These are phyloP conservation scores for Chytridium lagenaria DNA, from an alignment of 371 early-diverging fungal genomes.

Conservation along the genomic window DNA sequence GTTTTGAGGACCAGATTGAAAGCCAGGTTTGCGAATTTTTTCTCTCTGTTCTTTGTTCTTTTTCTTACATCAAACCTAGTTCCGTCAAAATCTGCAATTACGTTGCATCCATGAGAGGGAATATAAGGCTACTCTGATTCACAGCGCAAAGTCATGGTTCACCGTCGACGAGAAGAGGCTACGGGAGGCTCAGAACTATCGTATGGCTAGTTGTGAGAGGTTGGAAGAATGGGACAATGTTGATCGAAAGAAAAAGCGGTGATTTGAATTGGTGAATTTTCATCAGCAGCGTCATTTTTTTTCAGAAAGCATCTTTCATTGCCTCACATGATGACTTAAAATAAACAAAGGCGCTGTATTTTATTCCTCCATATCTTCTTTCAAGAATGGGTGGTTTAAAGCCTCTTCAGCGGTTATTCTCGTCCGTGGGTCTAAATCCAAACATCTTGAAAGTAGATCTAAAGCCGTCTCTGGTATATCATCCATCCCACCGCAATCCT, in stretches of 20 bases:
- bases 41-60: conserved; percentile 10
- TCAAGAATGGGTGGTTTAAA: not conserved
- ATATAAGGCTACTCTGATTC: conserved; percentile 45
- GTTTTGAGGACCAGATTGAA: conserved; percentile 59
- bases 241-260: not conserved
- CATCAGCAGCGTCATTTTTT: too few species aligned
- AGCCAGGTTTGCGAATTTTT: conserved; percentile 40
- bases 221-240: conserved; percentile 42
- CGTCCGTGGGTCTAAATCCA: not conserved
- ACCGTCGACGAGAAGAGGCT: conserved; percentile 55
- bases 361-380: not conserved
- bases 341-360: not conserved
- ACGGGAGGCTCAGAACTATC: conserved; percentile 52
- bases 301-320: too few species aligned
- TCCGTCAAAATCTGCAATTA: conserved; percentile 40
- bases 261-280: too few species aligned
- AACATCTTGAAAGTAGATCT: not conserved
- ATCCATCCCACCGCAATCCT: not conserved
- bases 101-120: conserved; percentile 56
- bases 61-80: not conserved
- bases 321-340: too few species aligned
- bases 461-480: not conserved
- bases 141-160: conserved; percentile 60
- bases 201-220: conserved; percentile 58
- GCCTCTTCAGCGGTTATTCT: not conserved